Conservation (phyloP, 78 protist genomes). For the Dictyostelium brefeldianum region DNA sequence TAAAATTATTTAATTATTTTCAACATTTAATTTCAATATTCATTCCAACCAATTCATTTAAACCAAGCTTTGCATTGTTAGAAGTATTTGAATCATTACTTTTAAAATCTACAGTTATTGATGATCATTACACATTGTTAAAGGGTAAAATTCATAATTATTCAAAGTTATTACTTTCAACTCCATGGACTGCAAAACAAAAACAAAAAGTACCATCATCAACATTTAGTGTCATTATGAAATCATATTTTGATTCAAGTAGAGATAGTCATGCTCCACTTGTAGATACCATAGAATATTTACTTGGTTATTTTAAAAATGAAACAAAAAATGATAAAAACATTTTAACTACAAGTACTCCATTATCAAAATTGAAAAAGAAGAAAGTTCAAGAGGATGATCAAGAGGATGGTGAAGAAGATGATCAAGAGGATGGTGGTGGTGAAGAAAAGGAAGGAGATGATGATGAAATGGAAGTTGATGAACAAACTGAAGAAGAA, state of each 20-base stretch:
- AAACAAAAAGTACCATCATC: slow-evolving; percentile 13
- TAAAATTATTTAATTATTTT: too few relatives aligned
- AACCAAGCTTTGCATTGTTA: slow-evolving; percentile 24
- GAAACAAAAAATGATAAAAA: not conserved
- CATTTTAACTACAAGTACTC: not conserved
- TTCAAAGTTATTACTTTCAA: not conserved
- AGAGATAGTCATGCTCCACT: not conserved
- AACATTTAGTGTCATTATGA: not conserved
- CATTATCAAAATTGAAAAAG: not conserved
- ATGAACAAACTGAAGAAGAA: not conserved
- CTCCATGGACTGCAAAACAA: not conserved
- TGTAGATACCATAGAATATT: not conserved
- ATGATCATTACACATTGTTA: not conserved
- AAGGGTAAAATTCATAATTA: not conserved
- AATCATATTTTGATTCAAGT: not conserved
- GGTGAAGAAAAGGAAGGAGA: not conserved
- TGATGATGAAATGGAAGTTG: not conserved
- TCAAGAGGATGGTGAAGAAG: not conserved
- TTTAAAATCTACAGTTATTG: not conserved
- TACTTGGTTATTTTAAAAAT: not conserved
- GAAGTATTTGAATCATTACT: not conserved
- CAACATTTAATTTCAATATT: too few relatives aligned
- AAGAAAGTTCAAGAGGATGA: not conserved
- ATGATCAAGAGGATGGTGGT: not conserved
- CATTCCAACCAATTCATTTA: not conserved